Base-by-base conservation (phyloP, 2,329 filamentous ascomycete species). In the Fusarium multiceps region DNA sequence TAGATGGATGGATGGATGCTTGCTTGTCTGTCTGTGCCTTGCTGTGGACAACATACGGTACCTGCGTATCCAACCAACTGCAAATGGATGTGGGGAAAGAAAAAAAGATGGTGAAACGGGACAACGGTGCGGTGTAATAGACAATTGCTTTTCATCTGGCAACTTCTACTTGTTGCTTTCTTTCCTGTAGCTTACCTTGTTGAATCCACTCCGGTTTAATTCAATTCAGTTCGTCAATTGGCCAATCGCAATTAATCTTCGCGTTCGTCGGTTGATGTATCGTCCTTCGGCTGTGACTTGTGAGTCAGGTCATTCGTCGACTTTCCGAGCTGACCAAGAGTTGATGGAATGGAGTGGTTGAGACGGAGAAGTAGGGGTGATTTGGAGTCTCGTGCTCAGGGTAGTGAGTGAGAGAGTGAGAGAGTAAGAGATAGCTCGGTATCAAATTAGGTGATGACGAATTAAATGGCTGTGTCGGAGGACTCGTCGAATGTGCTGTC, bases 111-210 rank as follows among this genome's bases (percentile, higher is more conserved):
- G 16, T 25, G n/a, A 46, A 45, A 63, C 66, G 57, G 57, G 63
- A 69, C 32, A 57, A 57, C 53, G 23, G 32, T 51, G 34, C 13
- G 23, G 49, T 51, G 59, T 62, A 61, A 51, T 46, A 37, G 58
- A 48, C 48, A 54, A 43, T 63, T 37, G 34, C 34, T 37, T 37
- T 37, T 37, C 34, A 37, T 37, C 34, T 64, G 12, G 59, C 40
- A 70, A 59, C 46, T 59, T 67, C 25, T 56, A 67, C 37, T 55
- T 51, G 67, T 23, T 56, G 27, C 43, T 54, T 45, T 50, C 23
- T 69, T 63, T 55, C 43, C 12, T 69, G 20, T 45, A 42, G 62
- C 67, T 69, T 68, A 65, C 66, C 65, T 70, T 59, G 47, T 20
- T 37, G 9, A 37, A 37, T 37, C 34, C 16, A 37, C 18, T 37